These are phyloP conservation scores for Mytilinidion resinicola DNA, from an alignment of 495 filamentous ascomycete species.

Conservation along the genomic window DNA sequence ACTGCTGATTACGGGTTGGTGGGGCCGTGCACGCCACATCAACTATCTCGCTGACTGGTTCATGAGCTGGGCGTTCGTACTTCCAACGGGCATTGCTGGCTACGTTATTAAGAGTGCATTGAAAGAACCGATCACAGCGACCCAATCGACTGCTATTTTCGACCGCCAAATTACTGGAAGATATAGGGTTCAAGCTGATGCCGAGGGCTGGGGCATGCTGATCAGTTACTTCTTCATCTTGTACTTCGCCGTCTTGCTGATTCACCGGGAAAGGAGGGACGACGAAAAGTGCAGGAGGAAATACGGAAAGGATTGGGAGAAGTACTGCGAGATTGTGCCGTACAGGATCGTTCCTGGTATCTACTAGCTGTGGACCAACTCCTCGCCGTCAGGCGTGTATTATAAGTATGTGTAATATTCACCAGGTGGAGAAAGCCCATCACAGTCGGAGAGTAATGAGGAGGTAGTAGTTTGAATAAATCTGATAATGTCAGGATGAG, in stretches of 20 bases:
- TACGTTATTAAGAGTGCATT: constrained; percentile 52
- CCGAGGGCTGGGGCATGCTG: constrained; percentile 72
- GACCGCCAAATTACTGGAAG: constrained; percentile 15
- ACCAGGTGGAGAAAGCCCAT: too few relatives aligned
- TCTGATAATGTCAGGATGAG: too few relatives aligned
- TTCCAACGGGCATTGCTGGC: constrained; percentile 83
- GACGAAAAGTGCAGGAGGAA: constrained; percentile 89
- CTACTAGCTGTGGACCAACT: constrained; percentile 48
- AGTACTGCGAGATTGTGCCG: constrained; percentile 75
- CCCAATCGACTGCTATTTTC: constrained; percentile 44
- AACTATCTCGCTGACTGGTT: constrained; percentile 98
- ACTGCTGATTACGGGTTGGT: constrained; percentile 86
- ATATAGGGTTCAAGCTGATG: constrained; percentile 59
- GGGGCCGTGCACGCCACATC: constrained; percentile 87
- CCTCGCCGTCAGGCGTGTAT: too few relatives aligned
- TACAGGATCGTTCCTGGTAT: constrained; percentile 87
- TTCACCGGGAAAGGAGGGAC: constrained; percentile 87
- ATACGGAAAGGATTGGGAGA: constrained; percentile 91
- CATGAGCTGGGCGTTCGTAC: constrained; percentile 84
- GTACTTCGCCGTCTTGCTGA: constrained; percentile 83
- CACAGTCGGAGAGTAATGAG: too few relatives aligned
- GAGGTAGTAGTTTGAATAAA: too few relatives aligned
- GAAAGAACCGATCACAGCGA: constrained; percentile 16
- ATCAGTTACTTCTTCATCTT: constrained; percentile 93
- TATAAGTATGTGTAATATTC: too few relatives aligned